These are phyloP conservation scores for Exophiala sideris DNA, from an alignment of 2,329 filamentous ascomycete species.

Conservation along the genomic window DNA sequence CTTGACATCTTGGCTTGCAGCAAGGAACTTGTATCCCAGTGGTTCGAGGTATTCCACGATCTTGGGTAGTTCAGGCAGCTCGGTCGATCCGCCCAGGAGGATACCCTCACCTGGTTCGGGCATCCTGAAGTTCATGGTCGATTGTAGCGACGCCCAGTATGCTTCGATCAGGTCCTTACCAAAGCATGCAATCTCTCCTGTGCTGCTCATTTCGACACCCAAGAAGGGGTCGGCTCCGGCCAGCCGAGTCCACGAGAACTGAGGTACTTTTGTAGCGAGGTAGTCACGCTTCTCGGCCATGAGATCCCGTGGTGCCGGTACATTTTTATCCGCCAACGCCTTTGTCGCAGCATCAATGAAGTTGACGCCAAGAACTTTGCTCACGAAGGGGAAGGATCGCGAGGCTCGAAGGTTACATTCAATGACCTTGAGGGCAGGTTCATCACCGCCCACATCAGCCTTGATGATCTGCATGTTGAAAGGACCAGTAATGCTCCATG, in stretches of 20 bases:
- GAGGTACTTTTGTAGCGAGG: constrained; percentile 93
- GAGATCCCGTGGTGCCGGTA: constrained; percentile 79
- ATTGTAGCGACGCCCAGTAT: constrained; percentile 95
- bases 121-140: constrained; percentile 98
- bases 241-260: constrained; percentile 98
- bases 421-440: constrained; percentile 84
- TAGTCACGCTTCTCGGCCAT: constrained; percentile 90
- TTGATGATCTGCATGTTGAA: constrained; percentile 99
- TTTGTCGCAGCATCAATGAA: constrained; percentile 95
- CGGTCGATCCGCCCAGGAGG: constrained; percentile 82
- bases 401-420: constrained; percentile 98
- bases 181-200: constrained; percentile 98
- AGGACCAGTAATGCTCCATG: constrained; percentile 94
- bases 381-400: constrained; percentile 96
- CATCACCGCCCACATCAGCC: constrained; percentile 63
- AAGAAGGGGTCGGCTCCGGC: constrained; percentile 96
- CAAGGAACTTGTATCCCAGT: constrained; percentile 91
- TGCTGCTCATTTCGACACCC: constrained; percentile 95
- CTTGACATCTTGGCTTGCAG: constrained; percentile 79
- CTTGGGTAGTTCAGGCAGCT: constrained; percentile 66
- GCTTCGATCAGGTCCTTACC: constrained; percentile 93
- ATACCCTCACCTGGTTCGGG: constrained; percentile 93
- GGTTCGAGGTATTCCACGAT: constrained; percentile 85
- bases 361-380: constrained; percentile 93
- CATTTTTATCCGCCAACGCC: constrained; percentile 78